Percentiles rank a stretch among this genome's conserved stretches.
Evolutionary conservation across 371 early-diverging fungal genomes (phyloP).

Genomic region (Neoconidiobolus thromboides): DNA sequence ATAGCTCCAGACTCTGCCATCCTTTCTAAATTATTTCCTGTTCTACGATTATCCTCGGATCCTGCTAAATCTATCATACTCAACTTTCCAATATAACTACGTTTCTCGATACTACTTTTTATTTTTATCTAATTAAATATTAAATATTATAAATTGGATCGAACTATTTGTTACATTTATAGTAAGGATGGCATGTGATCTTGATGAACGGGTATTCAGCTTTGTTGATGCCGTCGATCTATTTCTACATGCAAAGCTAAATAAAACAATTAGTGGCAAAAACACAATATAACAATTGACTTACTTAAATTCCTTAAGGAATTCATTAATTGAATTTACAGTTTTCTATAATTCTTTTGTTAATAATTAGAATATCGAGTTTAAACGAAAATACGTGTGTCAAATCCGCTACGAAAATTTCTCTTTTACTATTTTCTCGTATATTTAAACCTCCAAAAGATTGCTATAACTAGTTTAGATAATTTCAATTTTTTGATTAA

Average conservation of each 20-base stretch:
- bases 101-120: constrained; percentile 9
- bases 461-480: background rate
- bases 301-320: constrained; percentile 20
- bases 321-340: constrained; percentile 25
- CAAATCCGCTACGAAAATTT: constrained; percentile 32
- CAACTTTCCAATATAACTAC: constrained; percentile 20
- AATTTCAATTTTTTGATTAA: constrained; percentile 5
- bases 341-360: constrained; percentile 8
- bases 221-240: constrained; percentile 44
- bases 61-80: constrained; percentile 58
- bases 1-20: constrained; percentile 50
- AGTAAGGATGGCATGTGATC: constrained; percentile 40
- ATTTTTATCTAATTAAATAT: background rate
- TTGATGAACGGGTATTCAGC: constrained; percentile 34
- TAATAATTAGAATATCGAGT: background rate
- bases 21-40: constrained; percentile 36
- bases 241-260: constrained; percentile 20
- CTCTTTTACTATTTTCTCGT: constrained; percentile 24
- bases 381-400: constrained; percentile 16
- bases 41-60: constrained; percentile 51
- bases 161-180: constrained; percentile 13
- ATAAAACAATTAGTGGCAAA: background rate
- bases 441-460: constrained; percentile 17
- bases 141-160: background rate
- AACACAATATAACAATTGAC: too few species aligned